These are phyloP conservation scores for Vicia faba DNA, from an alignment of 306 rosid genomes.

Conservation along the genomic window DNA sequence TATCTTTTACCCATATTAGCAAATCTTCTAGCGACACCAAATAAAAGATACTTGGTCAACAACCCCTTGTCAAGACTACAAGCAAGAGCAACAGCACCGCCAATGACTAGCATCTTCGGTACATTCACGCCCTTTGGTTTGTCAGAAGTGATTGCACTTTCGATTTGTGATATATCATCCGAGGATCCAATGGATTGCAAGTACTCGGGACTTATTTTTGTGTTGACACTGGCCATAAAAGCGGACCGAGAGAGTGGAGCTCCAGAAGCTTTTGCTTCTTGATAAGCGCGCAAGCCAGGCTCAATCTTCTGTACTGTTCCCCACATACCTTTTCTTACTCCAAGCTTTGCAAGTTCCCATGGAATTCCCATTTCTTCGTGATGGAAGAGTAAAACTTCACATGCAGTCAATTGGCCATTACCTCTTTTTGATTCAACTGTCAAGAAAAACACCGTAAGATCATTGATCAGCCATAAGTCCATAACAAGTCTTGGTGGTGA, in stretches of 20 bases:
- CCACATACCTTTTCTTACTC: constrained; percentile 96
- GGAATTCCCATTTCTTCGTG: constrained; percentile 99
- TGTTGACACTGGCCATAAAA: constrained; percentile 53
- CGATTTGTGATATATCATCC: constrained; percentile 37
- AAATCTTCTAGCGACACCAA: constrained; percentile 87
- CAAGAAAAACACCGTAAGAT: background rate
- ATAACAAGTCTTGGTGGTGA: background rate
- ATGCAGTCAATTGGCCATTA: constrained; percentile 66
- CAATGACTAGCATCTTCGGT: constrained; percentile 59
- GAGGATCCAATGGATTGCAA: constrained; percentile 53
- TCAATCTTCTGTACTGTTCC: constrained; percentile 87
- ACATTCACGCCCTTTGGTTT: constrained; percentile 64
- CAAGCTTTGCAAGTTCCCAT: constrained; percentile 96
- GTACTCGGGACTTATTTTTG: constrained; percentile 59
- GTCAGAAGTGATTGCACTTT: constrained; percentile 36
- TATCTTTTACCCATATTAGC: constrained; percentile 71
- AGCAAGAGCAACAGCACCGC: constrained; percentile 83
- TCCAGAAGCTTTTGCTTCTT: constrained; percentile 65
- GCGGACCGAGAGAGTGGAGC: constrained; percentile 68
- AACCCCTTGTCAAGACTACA: constrained; percentile 88
- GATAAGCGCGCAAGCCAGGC: constrained; percentile 80
- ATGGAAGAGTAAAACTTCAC: constrained; percentile 91
- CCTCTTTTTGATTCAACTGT: constrained; percentile 76
- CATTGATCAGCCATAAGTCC: constrained; percentile 30
- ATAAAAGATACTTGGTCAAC: constrained; percentile 74